Evolutionary conservation across 805 yeast genomes (phyloP), one percentile per base, ranked within the genome.

Genomic region (Candida orba): DNA sequence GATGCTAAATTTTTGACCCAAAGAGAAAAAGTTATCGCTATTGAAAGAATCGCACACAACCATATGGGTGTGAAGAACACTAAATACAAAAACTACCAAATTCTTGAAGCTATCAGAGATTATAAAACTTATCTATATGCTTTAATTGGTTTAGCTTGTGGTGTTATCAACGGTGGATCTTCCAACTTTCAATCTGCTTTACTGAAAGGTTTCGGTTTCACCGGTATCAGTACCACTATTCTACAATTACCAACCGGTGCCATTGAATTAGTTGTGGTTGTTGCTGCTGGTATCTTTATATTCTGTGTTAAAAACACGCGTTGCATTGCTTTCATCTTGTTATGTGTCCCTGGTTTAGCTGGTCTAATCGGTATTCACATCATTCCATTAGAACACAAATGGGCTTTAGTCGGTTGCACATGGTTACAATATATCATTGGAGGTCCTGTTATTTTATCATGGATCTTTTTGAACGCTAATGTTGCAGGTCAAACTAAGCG

Each of bases 101-200:
- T 70, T 13, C 48, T 59, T 14, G 82, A 77, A 54, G 68, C 75
- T 3, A 44, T 75, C 6, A 65, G 49, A 44, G 82, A 77, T 49
- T 75, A 75, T 12, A 56, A 70, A 6, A 61, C 73, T 3, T 70
- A 75, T 73, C 51, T 70, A 22, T 68, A 69, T 48, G 56, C 50
- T n/a, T 49, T 59, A 1, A 66, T 63, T 45, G 60, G 62, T 44
- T 58, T 74, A 17, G 53, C 64, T 14, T 63, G 63, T 42, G 69
- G 65, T 63, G 57, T 74, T 46, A 71, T 73, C 6, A 73, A 73
- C 46, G 69, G 70, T 48, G 57, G 72, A 35, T 56, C 68, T 2
- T 73, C 70, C 40, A 68, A 67, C 33, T 49, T 71, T 29, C 56
- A 74, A 17, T 73, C 60, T 46, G 65, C 57, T 18, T 56, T 65